Evolutionary conservation across 139 green algal species (phyloP).

Genomic region (Chlamydomonas schloesseri): DNA sequence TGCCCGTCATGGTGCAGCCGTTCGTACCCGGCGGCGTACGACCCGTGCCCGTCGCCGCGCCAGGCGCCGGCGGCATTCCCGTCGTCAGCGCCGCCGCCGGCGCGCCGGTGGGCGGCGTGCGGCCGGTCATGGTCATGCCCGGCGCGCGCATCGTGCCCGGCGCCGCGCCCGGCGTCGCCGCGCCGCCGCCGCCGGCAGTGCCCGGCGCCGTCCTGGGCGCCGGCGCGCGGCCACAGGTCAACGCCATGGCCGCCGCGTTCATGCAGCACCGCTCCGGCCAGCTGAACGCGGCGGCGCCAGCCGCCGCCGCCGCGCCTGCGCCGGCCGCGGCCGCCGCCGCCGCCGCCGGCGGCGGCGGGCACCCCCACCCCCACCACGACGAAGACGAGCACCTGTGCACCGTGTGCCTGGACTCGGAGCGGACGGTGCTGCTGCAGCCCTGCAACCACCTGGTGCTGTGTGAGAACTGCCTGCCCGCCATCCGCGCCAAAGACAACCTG

Average conservation of each 20-base stretch:
- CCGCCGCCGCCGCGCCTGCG: too few species aligned
- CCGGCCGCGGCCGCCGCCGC: neutral
- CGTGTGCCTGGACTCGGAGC: slow-evolving; percentile 36
- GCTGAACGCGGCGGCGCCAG: too few species aligned
- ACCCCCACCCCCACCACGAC: too few species aligned
- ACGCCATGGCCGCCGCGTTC: slow-evolving; percentile 10
- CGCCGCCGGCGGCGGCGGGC: neutral
- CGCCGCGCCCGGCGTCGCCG: neutral
- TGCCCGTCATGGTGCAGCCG: neutral
- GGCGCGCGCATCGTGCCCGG: too few species aligned
- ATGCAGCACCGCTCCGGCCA: slow-evolving; percentile 2
- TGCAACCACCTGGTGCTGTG: slow-evolving; percentile 53
- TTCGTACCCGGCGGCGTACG: too few species aligned
- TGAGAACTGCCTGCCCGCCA: neutral
- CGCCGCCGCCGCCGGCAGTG: neutral
- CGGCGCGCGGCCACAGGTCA: neutral
- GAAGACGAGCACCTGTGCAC: slow-evolving; percentile 43
- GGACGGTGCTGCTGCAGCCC: slow-evolving; percentile 42
- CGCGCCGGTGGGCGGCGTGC: too few species aligned
- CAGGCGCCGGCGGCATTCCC: too few species aligned
- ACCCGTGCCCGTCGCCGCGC: too few species aligned
- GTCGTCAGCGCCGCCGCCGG: too few species aligned
- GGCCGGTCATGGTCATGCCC: too few species aligned
- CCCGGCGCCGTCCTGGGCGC: neutral
- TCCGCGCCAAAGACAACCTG: neutral